Base-by-base conservation (phyloP, 352 stramenopile species). In the Globisporangium iwayamae region DNA sequence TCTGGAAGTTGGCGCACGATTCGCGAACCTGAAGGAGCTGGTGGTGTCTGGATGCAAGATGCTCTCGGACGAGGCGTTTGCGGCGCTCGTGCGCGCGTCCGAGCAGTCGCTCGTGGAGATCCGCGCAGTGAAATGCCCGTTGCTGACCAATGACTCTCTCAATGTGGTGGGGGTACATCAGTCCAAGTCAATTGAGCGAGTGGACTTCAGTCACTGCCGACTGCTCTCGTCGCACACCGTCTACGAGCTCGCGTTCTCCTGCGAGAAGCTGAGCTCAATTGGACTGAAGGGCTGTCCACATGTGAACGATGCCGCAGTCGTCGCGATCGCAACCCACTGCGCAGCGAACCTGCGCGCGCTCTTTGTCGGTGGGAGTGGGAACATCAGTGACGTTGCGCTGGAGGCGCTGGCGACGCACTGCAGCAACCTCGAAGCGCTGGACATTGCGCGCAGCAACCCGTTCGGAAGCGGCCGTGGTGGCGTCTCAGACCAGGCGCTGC, bases 141-240 rank as follows among this genome's bases (percentile, higher is more conserved):
- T 79, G 58, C 73, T 88, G 16, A 85, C 81, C 13, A 71, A 88
- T 50, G 51, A 34, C 9, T 48, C 75, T 6, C 66, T 90, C 4
- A n/a, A 62, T 16, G 63, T 54, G 6, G 63, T 78, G 0, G 67
- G 65, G 20, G 16, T 54, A 4, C 53, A 61, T 46, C 76, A 88
- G 43, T 71, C 63, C 0, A 47, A 75, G 65, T 77, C 68, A 36
- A 62, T 88, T 5, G 22, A 78, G 32, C 67, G 67, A 18, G 62
- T 90, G 47, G 78, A 88, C 55, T 83, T 90, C 25, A 90, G 81
- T 47, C 71, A 87, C 60, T 88, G 79, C 61, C 72, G 81, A 53
- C 70, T 86, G 14, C 67, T 90, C 43, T 80, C 81, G 4, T 66
- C 68, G 18, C 18, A 65, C 1, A 78, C 74, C 0, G 69, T 89